Base-by-base conservation (phyloP, 768 basidiomycete species). In the Rhodocollybia butyracea region DNA sequence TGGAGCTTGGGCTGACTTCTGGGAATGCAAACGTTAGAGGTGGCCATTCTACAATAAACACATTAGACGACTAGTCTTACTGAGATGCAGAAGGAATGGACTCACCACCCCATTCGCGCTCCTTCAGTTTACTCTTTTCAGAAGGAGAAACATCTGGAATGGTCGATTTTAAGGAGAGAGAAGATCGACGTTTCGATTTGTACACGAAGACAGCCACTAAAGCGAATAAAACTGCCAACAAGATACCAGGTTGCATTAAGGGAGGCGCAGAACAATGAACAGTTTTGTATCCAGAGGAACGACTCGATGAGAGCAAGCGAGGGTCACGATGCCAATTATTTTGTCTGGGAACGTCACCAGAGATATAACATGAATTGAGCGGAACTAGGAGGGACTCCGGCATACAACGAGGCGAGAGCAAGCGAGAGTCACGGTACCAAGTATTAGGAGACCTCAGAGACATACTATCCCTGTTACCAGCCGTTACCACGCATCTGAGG, bases 11-110 rank as follows among this genome's bases (percentile, higher is more conserved):
- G 8, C 72, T 69, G 32, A 86, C 70, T 8, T 65, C 48, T 1
- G 85, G 85, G 61, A 82, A 86, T 12, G 64, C 59, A 61, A 86
- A 86, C 29, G 61, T 39, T 12, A 75, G 72, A 4, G 81, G 78
- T 1, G 61, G 70, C 84, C 84, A 85, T 61, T 76, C 85, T 54
- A 27, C 10, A 22, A 19, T 31, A 30, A 22, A 10, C 27, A 13
- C 13, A n/a, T 21, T 46, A 6, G 29, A 21, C 29, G 17, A n/a
- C 7, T 7, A 30, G 45, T n/a, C n/a, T n/a, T n/a, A 24, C 7
- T 15, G 6, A 24, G 11, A 24, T 46, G 8, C 12, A 22, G 13
- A 39, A 13, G 6, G 10, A 45, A 21, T 11, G 17, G n/a, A 46
- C 43, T 43, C 10, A 34, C 53, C 53, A 45, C 53, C 53, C 30